Conservation (phyloP, 164 flowering plant genomes). For the Malania oleifera region DNA sequence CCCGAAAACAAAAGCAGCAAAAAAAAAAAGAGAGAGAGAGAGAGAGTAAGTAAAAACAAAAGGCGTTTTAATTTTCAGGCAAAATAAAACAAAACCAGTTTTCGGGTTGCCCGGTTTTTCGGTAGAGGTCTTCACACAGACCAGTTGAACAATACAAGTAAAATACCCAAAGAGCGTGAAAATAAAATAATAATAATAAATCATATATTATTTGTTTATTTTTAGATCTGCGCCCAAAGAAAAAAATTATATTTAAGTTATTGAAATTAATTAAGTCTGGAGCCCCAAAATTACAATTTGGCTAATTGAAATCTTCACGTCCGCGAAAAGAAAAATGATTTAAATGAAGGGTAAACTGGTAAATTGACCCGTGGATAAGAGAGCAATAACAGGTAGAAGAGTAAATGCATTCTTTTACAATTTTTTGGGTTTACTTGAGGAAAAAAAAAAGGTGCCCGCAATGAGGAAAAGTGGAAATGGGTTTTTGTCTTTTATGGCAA, state of each 20-base stretch:
- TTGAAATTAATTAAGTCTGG: constrained; percentile 12
- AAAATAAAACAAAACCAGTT: background rate
- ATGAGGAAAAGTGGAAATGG: no score
- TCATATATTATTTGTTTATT: no score
- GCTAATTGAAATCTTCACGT: constrained; percentile 23
- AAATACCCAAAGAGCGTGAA: constrained; percentile 4
- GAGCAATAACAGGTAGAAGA: background rate
- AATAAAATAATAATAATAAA: background rate
- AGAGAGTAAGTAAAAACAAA: background rate
- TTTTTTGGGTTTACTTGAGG: constrained; percentile 3
- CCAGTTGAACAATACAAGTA: background rate
- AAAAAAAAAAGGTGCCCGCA: no score
- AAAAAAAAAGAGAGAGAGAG: constrained; percentile 7
- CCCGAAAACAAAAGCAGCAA: background rate
- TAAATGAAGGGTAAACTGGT: background rate
- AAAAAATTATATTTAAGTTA: background rate
- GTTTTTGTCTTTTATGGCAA: constrained; percentile 20
- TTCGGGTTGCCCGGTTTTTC: constrained; percentile 3
- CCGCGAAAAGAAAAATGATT: constrained; percentile 16
- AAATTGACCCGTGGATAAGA: no score
- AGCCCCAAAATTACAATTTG: constrained; percentile 21
- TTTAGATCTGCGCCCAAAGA: background rate
- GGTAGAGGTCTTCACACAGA: constrained; percentile 3
- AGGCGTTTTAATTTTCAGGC: background rate
- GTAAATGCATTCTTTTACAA: background rate